These are phyloP conservation scores for Jacaranda copaia DNA, from an alignment of 257 asterid species.

Conservation along the genomic window DNA sequence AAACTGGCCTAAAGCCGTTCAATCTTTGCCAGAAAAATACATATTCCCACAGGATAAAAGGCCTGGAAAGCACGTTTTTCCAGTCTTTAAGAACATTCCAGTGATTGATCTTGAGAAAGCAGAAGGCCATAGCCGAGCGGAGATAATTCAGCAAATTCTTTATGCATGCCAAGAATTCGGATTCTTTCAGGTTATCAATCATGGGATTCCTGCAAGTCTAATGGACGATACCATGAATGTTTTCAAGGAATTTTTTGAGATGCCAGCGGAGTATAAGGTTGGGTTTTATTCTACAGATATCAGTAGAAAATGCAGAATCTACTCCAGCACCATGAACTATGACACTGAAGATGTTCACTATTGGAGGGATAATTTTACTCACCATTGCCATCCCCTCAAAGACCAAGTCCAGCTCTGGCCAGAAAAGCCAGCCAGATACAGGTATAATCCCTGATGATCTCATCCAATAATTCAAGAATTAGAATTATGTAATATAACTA, in stretches of 20 bases:
- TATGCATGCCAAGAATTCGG: constrained; percentile 64
- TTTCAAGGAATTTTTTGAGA: constrained; percentile 52
- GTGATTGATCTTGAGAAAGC: constrained; percentile 47
- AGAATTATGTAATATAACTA: background rate
- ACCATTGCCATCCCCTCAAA: constrained; percentile 62
- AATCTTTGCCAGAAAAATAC: constrained; percentile 57
- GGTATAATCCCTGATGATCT: constrained; percentile 30
- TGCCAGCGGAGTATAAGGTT: constrained; percentile 52
- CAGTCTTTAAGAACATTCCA: constrained; percentile 46
- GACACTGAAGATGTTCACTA: constrained; percentile 55
- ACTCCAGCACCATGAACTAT: constrained; percentile 60
- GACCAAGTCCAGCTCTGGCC: constrained; percentile 62
- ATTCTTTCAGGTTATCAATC: constrained; percentile 74
- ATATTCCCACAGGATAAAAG: constrained; percentile 56
- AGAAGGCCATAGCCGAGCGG: constrained; percentile 30
- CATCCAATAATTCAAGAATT: background rate
- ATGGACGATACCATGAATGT: constrained; percentile 58
- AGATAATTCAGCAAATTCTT: constrained; percentile 43
- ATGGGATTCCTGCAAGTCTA: constrained; percentile 49
- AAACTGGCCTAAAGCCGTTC: constrained; percentile 46
- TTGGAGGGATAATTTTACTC: constrained; percentile 75
- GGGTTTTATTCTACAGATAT: constrained; percentile 45
- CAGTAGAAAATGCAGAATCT: constrained; percentile 51
- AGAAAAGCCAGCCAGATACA: constrained; percentile 55
- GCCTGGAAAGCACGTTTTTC: constrained; percentile 54